A percentile compares a stretch with the other conserved stretches of the same genome.
Evolutionary conservation across 352 stramenopile genomes (phyloP).

Genomic region (Globisporangium carolinianum): DNA sequence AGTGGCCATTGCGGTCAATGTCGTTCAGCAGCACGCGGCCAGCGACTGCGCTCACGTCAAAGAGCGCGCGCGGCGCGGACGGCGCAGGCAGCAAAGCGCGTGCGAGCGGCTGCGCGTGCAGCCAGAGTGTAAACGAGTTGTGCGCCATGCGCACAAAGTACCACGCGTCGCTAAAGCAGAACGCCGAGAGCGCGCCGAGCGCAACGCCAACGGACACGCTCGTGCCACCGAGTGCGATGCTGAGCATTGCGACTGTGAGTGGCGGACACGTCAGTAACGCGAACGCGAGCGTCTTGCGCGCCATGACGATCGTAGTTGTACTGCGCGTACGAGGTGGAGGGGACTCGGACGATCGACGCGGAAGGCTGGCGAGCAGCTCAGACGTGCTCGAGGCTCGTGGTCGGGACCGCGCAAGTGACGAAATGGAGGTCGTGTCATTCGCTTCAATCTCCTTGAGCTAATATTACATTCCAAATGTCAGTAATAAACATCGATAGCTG

Average conservation of each 20-base stretch:
- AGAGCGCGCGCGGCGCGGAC: slow-evolving; percentile 32
- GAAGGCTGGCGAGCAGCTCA: too few relatives aligned
- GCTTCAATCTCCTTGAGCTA: too few relatives aligned
- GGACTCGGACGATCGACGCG: too few relatives aligned
- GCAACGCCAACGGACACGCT: slow-evolving; percentile 19
- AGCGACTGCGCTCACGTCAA: slow-evolving; percentile 37
- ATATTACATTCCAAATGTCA: too few relatives aligned
- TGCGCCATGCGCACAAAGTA: slow-evolving; percentile 67
- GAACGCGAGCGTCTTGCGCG: slow-evolving; percentile 39
- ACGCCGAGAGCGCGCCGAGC: slow-evolving; percentile 38
- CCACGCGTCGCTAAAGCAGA: slow-evolving; percentile 70
- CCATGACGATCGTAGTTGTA: slow-evolving; percentile 6
- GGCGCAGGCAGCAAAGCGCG: slow-evolving; percentile 6
- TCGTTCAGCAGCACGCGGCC: slow-evolving; percentile 50
- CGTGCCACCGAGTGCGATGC: slow-evolving; percentile 14
- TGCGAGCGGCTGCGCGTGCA: slow-evolving; percentile 15
- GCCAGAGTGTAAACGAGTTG: slow-evolving; percentile 17
- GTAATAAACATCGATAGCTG: too few relatives aligned
- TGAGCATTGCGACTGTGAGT: slow-evolving; percentile 23
- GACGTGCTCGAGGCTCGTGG: too few relatives aligned
- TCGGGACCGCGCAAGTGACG: too few relatives aligned
- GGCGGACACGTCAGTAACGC: slow-evolving; percentile 42
- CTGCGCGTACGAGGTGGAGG: too few relatives aligned
- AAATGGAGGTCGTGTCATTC: too few relatives aligned
- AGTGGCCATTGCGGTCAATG: slow-evolving; percentile 84